Base-by-base conservation (phyloP, 176 grass and related monocot species). In the Oryza glaberrima region DNA sequence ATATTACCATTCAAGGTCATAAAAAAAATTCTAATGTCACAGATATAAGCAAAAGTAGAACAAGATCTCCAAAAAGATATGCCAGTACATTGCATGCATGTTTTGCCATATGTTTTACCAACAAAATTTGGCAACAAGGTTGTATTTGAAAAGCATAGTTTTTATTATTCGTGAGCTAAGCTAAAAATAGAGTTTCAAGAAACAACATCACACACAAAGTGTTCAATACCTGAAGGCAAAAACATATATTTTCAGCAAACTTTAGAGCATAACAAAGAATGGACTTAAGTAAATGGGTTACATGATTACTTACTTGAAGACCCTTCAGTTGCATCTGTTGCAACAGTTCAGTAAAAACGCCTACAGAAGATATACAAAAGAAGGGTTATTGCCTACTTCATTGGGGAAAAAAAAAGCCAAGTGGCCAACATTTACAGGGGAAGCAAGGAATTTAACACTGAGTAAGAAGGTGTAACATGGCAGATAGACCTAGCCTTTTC, bases 251-350 rank as follows among this genome's bases (percentile, higher is more conserved):
- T 30, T 45, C 17, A 68, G 4, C 51, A 67, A 86, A 35, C 70
- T 23, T n/a, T 30, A 22, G 22, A 54, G 4, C 30, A 44, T 28
- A 76, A 11, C 6, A 40, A 48, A 73, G 20, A 58, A 72, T 43
- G 34, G n/a, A 23, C 12, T 64, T 47, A 78, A 81, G 51, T 22
- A 60, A n/a, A 14, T 38, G 17, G 20, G 34, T 30, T 14, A 73
- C 15, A 9, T 75, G 83, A 41, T 68, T 76, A 73, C 92, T 94
- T 94, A 91, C 92, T 84, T 94, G 92, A 74, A 94, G 86, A 74
- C 92, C 92, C 76, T 82, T 94, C 22, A 91, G 81, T 78, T 94
- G 89, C 84, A 91, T 91, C 64, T 94, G 92, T 46, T 94, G 89
- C 78, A 94, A 70, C 17, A 94, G 67, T 77, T 94, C 89, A 28